Conservation (phyloP, 225 moss, liverwort and hornwort species). For the Anthoceros angustus region DNA sequence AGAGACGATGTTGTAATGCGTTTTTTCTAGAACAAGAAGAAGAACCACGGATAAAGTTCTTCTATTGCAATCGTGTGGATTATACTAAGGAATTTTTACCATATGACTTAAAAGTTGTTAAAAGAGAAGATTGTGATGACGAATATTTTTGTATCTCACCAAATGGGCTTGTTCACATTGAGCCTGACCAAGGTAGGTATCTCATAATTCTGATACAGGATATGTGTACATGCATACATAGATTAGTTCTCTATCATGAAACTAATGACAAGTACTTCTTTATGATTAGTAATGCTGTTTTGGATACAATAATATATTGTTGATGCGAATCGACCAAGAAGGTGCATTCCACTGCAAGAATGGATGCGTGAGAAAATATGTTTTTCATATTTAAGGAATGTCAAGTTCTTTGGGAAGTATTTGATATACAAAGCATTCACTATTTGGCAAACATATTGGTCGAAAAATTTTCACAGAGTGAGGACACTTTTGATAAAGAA, state of each 20-base stretch:
- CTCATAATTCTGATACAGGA: not conserved
- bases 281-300: no score
- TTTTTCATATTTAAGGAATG: conserved; percentile 31
- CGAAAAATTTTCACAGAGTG: conserved; percentile 48
- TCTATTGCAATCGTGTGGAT: conserved; percentile 48
- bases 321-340: conserved; percentile 35
- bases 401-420: conserved; percentile 54
- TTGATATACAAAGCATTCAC: conserved; percentile 52
- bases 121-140: conserved; percentile 36
- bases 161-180: conserved; percentile 61
- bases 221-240: conserved; percentile 19
- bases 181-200: conserved; percentile 43
- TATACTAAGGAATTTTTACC: conserved; percentile 30
- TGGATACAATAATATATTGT: not conserved
- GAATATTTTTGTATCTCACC: conserved; percentile 59
- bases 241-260: conserved; percentile 12
- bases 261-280: no score
- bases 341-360: conserved; percentile 56
- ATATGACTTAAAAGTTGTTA: conserved; percentile 57
- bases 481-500: conserved; percentile 38
- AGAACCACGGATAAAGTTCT: conserved; percentile 44
- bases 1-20: conserved; percentile 39
- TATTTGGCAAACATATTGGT: conserved; percentile 68
- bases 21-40: conserved; percentile 52
- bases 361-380: conserved; percentile 60